Conservation (phyloP, 106 monocot species). For the Triglochin maritima region DNA sequence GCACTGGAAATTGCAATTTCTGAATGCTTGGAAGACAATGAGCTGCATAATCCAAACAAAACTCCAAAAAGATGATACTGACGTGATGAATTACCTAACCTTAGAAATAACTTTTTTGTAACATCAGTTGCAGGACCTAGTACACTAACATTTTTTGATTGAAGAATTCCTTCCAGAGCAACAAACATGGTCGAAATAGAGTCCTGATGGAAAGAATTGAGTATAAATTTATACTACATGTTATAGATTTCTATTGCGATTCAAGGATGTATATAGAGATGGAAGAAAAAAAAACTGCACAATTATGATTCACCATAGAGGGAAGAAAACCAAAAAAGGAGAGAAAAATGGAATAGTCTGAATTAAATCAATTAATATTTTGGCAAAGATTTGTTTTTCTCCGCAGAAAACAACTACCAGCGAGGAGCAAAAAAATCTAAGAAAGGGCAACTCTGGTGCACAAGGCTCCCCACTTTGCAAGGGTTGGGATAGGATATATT, state of each 20-base stretch:
- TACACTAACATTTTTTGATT: constrained; percentile 42
- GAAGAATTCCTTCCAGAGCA: constrained; percentile 64
- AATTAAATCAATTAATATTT: neutral
- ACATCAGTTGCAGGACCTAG: constrained; percentile 30
- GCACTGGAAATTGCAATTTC: constrained; percentile 29
- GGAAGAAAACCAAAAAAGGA: neutral
- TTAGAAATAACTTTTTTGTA: constrained; percentile 31
- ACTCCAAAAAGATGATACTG: constrained; percentile 46
- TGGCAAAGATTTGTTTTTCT: neutral
- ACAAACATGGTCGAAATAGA: constrained; percentile 57
- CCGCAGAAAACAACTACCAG: neutral
- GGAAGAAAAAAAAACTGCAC: too few relatives aligned
- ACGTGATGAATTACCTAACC: constrained; percentile 34
- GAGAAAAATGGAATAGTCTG: too few relatives aligned
- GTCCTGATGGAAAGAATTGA: constrained; percentile 30
- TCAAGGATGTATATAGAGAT: neutral
- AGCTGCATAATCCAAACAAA: constrained; percentile 30
- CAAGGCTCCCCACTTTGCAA: too few relatives aligned
- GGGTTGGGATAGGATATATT: too few relatives aligned
- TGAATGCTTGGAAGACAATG: constrained; percentile 27
- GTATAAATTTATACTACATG: neutral
- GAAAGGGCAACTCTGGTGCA: too few relatives aligned
- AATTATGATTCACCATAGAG: neutral
- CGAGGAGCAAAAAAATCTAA: too few relatives aligned
- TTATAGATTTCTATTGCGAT: neutral